These are phyloP conservation scores for Coleophoma crateriformis DNA, from an alignment of 2,329 filamentous ascomycete genomes.

Conservation along the genomic window DNA sequence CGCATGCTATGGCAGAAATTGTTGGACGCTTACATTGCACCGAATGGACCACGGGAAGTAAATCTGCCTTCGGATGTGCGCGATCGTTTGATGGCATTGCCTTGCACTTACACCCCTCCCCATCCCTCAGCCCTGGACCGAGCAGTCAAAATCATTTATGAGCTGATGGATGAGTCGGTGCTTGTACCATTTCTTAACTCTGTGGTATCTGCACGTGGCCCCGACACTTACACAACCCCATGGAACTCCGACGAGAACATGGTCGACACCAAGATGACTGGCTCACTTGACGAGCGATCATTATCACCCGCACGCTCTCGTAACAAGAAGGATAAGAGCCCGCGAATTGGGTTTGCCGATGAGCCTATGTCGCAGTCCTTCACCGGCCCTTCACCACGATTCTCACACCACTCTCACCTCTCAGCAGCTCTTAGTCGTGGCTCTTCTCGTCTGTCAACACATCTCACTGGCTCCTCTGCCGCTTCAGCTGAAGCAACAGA, in stretches of 20 bases:
- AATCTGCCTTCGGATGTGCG: constrained; percentile 85
- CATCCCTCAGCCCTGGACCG: constrained; percentile 72
- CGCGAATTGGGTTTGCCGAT: constrained; percentile 8
- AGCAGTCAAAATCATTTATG: constrained; percentile 83
- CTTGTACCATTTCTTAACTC: constrained; percentile 82
- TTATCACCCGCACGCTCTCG: constrained; percentile 17
- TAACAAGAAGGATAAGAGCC: constrained; percentile 17
- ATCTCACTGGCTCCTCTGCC: constrained; percentile 28
- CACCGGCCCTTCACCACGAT: constrained; percentile 15
- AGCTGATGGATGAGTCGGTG: constrained; percentile 96
- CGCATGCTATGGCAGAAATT: constrained; percentile 82
- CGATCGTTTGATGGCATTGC: constrained; percentile 67
- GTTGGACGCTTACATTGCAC: constrained; percentile 83
- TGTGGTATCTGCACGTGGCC: constrained; percentile 17
- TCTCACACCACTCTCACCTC: constrained; percentile 22
- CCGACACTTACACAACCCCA: constrained; percentile 17
- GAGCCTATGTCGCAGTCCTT: constrained; percentile 16
- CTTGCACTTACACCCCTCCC: constrained; percentile 57
- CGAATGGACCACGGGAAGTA: constrained; percentile 79
- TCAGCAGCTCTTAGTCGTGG: constrained; percentile 17
- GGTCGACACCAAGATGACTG: constrained; percentile 19
- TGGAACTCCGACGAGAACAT: constrained; percentile 25
- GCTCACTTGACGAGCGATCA: constrained; percentile 20
- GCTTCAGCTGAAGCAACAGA: constrained; percentile 40
- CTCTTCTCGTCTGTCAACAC: constrained; percentile 17